Evolutionary conservation across 164 flowering plant genomes (phyloP), one percentile per base, ranked within the genome.

Genomic region (Tetracentron sinense): DNA sequence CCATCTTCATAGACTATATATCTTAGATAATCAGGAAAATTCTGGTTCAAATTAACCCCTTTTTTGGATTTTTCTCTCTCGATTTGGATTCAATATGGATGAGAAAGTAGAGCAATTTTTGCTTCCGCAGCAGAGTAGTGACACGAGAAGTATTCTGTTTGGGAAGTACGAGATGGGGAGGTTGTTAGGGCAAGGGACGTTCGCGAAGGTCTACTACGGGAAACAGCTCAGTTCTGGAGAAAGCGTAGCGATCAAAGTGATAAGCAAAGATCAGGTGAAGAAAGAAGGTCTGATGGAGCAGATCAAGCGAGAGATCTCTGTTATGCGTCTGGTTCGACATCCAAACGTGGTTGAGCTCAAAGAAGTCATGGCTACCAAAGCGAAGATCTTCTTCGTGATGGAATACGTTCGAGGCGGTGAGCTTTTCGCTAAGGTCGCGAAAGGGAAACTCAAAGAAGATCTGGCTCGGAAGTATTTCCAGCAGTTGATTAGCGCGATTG

Each of bases 301-400:
- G 42, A 83, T 83, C 62, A 35, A 68, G 66, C 68, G 85, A 2
- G 88, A 83, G 58, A 79, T 83, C 62, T 76, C 85, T 0, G 77
- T 82, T 20, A 82, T 83, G 88, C 69, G 75, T 11, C 53, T 80
- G 21, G 78, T 83, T 12, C 74, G 79, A 0, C 88, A 83, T 42
- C 85, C 85, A 0, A 64, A 83, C 63, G 42, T 83, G 2, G 88
- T 83, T 7, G 79, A 76, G 53, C 33, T 83, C 19, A 71, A 75
- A 28, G 88, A 83, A 60, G 88, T 83, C 1, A 64, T 83, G 78
- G 88, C 88, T 21, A 79, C 88, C 2, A 79, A 75, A 56, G 31
- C 60, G 22, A 79, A 70, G 42, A 67, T 83, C 58, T 83, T 72
- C 72, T 66, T 83, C 44, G 75, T 78, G 0, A 83, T 83, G 85